Evolutionary conservation across 2,329 filamentous ascomycete species (phyloP).

Genomic region (Cladosporium cucumerinum): DNA sequence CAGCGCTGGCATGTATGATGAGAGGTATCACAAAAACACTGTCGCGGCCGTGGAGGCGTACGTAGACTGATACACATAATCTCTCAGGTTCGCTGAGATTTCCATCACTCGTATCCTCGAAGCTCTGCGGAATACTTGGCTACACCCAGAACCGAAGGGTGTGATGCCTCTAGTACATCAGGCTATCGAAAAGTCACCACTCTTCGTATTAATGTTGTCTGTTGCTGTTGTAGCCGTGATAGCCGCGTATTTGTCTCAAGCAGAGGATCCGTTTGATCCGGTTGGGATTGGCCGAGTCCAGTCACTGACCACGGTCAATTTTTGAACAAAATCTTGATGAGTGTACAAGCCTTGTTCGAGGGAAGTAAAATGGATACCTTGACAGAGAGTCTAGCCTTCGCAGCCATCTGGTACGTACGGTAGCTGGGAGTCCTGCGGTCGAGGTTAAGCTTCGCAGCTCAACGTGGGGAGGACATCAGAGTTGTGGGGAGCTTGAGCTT

Average conservation of each 20-base stretch:
- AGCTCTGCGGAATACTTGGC: not conserved
- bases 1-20: not conserved
- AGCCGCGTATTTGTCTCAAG: not conserved
- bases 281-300: not conserved
- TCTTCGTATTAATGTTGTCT: not conserved
- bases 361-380: not conserved
- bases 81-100: not conserved
- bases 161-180: not conserved
- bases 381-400: not conserved
- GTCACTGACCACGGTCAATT: not conserved
- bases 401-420: not conserved
- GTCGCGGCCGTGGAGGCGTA: not conserved
- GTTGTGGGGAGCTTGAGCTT: not conserved
- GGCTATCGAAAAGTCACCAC: not conserved
- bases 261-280: not conserved
- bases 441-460: not conserved
- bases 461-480: not conserved
- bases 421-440: not conserved
- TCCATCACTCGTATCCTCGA: not conserved
- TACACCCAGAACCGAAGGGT: not conserved
- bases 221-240: not conserved
- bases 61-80: not conserved
- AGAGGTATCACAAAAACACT: not conserved
- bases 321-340: not conserved
- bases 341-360: not conserved